Evolutionary conservation across 2,329 filamentous ascomycete species (phyloP).

Genomic region (Nectriaceae sp.): DNA sequence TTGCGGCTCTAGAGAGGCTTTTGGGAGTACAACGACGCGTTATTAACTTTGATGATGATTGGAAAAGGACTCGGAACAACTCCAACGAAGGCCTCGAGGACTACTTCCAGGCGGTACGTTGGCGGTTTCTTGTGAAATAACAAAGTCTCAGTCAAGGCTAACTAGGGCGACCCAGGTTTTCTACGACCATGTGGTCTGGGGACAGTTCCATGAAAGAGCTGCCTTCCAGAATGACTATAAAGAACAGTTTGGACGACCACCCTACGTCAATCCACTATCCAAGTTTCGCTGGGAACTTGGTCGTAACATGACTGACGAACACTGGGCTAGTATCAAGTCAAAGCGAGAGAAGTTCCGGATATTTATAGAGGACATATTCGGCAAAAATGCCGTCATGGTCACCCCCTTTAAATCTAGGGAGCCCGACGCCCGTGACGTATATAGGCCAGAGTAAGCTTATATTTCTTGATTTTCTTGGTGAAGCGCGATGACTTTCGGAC

Average conservation of each 20-base stretch:
- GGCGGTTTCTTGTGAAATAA: not conserved
- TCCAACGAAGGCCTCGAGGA: not conserved
- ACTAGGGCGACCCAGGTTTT: not conserved
- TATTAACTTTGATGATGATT: not conserved
- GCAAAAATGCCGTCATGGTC: not conserved
- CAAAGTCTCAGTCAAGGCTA: not conserved
- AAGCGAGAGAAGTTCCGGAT: not conserved
- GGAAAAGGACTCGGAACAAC: not conserved
- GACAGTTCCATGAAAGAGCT: not conserved
- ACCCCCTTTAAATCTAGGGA: not conserved
- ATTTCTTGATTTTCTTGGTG: no score
- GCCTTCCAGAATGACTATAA: not conserved
- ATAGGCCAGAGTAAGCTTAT: not conserved
- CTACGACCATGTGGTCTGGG: not conserved
- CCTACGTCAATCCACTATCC: not conserved
- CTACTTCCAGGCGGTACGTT: not conserved
- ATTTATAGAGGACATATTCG: not conserved
- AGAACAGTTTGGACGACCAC: not conserved
- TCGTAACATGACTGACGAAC: not conserved
- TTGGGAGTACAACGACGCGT: not conserved
- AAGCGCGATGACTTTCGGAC: no score
- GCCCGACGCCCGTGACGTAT: not conserved
- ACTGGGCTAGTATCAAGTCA: not conserved
- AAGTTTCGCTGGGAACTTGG: not conserved
- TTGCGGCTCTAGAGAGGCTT: not conserved